Evolutionary conservation across 768 basidiomycete genomes (phyloP), one percentile per base, ranked within the genome.

Genomic region (Trametes cingulata): DNA sequence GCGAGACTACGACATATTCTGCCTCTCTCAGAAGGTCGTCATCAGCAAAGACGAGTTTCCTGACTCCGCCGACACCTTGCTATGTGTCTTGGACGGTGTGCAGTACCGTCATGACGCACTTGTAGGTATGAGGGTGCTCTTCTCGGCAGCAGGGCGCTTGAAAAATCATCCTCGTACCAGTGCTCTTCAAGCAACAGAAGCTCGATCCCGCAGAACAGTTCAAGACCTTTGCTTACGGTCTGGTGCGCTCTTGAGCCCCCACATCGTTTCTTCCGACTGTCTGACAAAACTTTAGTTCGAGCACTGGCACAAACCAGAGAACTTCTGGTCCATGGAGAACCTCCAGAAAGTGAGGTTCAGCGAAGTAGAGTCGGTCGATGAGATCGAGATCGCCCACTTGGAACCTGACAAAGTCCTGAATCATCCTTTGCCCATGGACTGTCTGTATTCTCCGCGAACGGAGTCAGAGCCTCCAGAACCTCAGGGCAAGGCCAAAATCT

Each of bases 1-100:
- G 42, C 68, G 73, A 29, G 73, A 77, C 64, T 64, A 74, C 33
- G 66, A 72, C 37, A 71, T 75, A 22, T 64, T 78, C 36, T 65
- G 68, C 24, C 54, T 73, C 6, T 69, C 68, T 6, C 62, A 63
- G 22, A 71, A 40, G 12, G 62, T 64, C 1, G 54, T 73, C 2
- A 42, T 76, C 0, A 63, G 74, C n/a, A 61, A 65, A 8, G 65
- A 70, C 49, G 72, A 75, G 33, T 51, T 75, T 2, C 60, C 37
- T 55, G 73, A 72, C 24, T 51, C 68, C 6, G 55, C 48, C 1
- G 62, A 67, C 37, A 69, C 68, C 0, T 42, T 73, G 14, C 33
- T 37, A 8, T 68, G 61, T 50, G 59, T 68, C 3, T 48, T 67
- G 8, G 48, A 40, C 9, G 68, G 68, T 7, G 69, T 67, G 12